These are phyloP conservation scores for Cercospora berteroae DNA, from an alignment of 2,329 filamentous ascomycete species.

Conservation along the genomic window DNA sequence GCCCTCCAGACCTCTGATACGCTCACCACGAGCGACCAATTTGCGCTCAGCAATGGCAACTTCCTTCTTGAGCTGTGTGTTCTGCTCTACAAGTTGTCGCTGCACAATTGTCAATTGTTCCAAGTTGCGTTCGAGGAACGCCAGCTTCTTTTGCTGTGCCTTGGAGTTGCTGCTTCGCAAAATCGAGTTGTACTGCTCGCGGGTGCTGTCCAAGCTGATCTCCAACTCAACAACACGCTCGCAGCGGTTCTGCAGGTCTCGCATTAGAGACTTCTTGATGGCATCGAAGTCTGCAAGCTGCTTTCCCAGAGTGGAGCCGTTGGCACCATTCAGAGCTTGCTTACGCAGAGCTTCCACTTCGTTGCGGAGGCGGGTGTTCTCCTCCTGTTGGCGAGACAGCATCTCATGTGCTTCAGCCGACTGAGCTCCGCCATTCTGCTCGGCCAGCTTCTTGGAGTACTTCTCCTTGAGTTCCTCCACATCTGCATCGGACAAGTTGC, in stretches of 20 bases:
- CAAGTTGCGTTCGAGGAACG: constrained; percentile 95
- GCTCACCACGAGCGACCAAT: constrained; percentile 91
- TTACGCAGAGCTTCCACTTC: constrained; percentile 81
- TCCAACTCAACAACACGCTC: constrained; percentile 96
- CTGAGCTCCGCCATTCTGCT: constrained; percentile 38
- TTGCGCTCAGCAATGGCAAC: constrained; percentile 98
- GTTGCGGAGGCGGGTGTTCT: constrained; percentile 76
- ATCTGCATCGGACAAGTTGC: constrained; percentile 74
- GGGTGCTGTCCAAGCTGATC: constrained; percentile 93
- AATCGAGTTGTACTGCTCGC: constrained; percentile 99
- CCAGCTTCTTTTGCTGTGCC: constrained; percentile 99
- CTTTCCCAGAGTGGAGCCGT: constrained; percentile 77
- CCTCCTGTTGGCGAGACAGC: constrained; percentile 71
- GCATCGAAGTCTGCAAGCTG: constrained; percentile 98
- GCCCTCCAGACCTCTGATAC: constrained; percentile 89
- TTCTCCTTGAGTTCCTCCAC: constrained; percentile 79
- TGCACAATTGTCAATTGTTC: constrained; percentile 98
- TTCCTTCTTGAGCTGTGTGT: constrained; percentile 96
- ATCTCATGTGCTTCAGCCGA: constrained; percentile 70
- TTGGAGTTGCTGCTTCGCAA: constrained; percentile 95
- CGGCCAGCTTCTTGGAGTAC: constrained; percentile 72
- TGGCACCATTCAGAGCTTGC: constrained; percentile 59
- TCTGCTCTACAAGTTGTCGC: constrained; percentile 96
- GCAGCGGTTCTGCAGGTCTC: constrained; percentile 95
- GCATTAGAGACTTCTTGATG: constrained; percentile 99